Percentiles rank a stretch among this genome's conserved stretches.
Evolutionary conservation across 805 yeast species (phyloP).

Genomic region (Kockiozyma suomiensis): DNA sequence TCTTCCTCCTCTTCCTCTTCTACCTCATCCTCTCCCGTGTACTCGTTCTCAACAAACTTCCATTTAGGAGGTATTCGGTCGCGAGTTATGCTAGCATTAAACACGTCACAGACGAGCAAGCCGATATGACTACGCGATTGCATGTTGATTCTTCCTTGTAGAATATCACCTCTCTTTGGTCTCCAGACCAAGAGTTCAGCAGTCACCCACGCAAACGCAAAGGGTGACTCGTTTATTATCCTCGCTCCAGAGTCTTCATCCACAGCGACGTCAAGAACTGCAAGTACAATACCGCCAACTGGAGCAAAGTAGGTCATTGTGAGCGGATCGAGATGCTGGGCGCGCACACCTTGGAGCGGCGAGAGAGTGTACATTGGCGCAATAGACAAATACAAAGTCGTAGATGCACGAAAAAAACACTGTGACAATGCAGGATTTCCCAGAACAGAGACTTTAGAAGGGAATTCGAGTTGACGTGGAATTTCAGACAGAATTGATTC

Average conservation of each 20-base stretch:
- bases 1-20: constrained; percentile 16
- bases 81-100: constrained; percentile 89
- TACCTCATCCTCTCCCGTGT: constrained; percentile 50
- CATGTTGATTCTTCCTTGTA: constrained; percentile 87
- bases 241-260: constrained; percentile 55
- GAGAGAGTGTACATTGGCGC: constrained; percentile 77
- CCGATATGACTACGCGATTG: constrained; percentile 97
- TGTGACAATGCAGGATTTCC: constrained; percentile 45
- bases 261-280: constrained; percentile 68
- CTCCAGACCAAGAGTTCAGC: constrained; percentile 87
- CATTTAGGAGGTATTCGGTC: constrained; percentile 83
- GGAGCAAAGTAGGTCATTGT: constrained; percentile 77
- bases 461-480: constrained; percentile 7
- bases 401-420: constrained; percentile 65
- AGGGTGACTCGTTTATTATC: constrained; percentile 79
- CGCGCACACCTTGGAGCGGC: constrained; percentile 77
- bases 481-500: constrained; percentile 22
- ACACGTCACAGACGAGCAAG: constrained; percentile 84
- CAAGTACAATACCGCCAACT: constrained; percentile 80
- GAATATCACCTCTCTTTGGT: constrained; percentile 81
- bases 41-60: constrained; percentile 80
- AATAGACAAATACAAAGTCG: constrained; percentile 74
- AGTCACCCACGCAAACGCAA: constrained; percentile 81
- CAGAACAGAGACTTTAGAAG: constrained; percentile 13
- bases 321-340: constrained; percentile 88